Conservation (phyloP, 1,139 yeast species). For the Groenewaldozyma auringiensis region DNA sequence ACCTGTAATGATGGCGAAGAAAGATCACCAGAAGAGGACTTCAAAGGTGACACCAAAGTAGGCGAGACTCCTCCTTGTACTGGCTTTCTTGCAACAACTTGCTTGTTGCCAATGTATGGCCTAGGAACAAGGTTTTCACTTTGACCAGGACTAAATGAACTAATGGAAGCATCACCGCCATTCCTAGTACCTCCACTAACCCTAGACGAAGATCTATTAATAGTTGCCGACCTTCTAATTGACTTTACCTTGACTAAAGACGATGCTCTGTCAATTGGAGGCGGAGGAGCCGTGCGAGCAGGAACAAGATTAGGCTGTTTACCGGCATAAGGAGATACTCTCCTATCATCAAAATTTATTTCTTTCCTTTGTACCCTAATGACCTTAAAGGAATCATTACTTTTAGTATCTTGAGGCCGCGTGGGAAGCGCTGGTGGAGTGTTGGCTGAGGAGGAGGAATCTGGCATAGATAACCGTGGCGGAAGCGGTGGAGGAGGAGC, state of each 20-base stretch:
- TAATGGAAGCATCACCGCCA: conserved; percentile 10
- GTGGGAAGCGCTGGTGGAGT: conserved; percentile 2
- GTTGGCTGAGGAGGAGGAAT: neutral
- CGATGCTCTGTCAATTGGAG: conserved; percentile 35
- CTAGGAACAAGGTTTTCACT: conserved; percentile 23
- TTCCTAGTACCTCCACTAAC: neutral
- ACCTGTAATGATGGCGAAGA: conserved; percentile 53
- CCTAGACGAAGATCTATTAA: conserved; percentile 1
- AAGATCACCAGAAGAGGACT: conserved; percentile 28
- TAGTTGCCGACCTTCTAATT: neutral
- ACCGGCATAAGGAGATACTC: conserved; percentile 62
- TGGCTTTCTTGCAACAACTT: conserved; percentile 21
- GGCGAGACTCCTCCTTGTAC: conserved; percentile 10
- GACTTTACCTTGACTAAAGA: conserved; percentile 2
- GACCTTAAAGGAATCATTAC: conserved; percentile 50
- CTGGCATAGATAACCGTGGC: neutral
- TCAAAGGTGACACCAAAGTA: no score
- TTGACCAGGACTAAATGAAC: conserved; percentile 24
- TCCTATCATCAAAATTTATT: conserved; percentile 72
- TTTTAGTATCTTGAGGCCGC: conserved; percentile 5
- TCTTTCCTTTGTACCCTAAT: conserved; percentile 58
- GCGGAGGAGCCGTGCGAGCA: conserved; percentile 68
- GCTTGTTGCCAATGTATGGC: conserved; percentile 23
- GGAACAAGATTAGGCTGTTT: conserved; percentile 42
- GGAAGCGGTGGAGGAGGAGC: neutral